phyloP scores from a whole-genome alignment of 139 green algal species.

The Tetradesmus obliquus region DNA sequence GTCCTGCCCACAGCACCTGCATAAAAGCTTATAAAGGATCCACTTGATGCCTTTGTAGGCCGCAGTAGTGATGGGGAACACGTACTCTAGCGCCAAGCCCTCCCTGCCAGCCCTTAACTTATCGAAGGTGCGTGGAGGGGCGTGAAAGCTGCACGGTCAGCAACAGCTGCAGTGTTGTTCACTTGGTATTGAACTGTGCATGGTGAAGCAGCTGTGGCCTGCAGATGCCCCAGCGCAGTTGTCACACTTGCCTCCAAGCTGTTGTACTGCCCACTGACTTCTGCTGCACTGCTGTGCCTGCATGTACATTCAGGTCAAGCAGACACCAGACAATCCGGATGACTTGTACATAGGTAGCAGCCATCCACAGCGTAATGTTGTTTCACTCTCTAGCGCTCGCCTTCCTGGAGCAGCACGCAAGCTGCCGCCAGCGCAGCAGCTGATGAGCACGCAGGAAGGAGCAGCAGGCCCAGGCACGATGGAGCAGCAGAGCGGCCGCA shows the following conservation, averaged over 20 bases:
- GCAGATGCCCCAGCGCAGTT: neutral
- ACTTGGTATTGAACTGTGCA: neutral
- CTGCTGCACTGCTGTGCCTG: neutral
- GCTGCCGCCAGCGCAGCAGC: conserved; percentile 28
- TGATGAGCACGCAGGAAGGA: conserved; percentile 2
- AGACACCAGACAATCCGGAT: conserved; percentile 40
- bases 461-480: conserved; percentile 14
- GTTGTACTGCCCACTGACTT: neutral
- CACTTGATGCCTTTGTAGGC: neutral
- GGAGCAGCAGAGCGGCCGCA: neutral
- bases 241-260: neutral
- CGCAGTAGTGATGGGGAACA: conserved; percentile 32
- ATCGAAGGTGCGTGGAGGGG: conserved; percentile 29
- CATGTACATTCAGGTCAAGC: conserved; percentile 34
- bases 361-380: conserved; percentile 26
- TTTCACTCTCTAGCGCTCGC: conserved; percentile 16
- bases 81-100: conserved; percentile 36
- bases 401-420: conserved; percentile 35
- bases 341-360: conserved; percentile 43
- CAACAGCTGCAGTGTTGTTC: neutral
- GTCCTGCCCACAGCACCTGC: neutral
- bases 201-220: neutral
- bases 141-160: neutral
- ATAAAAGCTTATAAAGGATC: neutral
- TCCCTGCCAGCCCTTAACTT: conserved; percentile 49